These are phyloP conservation scores for Emmonsiellopsis sp. DNA, from an alignment of 2,329 filamentous ascomycete genomes.

Conservation along the genomic window DNA sequence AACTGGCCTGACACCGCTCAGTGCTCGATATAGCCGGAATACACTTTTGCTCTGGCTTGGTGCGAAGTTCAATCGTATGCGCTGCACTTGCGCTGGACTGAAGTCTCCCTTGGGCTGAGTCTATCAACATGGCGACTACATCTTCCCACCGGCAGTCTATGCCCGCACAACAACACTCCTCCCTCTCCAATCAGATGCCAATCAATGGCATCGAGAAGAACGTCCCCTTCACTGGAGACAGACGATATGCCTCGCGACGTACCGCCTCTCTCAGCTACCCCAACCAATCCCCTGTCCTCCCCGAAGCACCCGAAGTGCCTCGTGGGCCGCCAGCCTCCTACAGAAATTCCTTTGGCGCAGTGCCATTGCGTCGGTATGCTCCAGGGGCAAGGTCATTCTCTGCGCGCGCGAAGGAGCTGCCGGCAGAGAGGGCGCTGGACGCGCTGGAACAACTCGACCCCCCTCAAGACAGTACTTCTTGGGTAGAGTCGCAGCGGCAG, in stretches of 20 bases:
- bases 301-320: slow-evolving; percentile 54
- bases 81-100: neutral
- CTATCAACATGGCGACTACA: neutral
- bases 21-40: neutral
- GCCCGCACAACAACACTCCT: neutral
- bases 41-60: neutral
- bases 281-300: slow-evolving; percentile 19
- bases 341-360: slow-evolving; percentile 40
- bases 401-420: slow-evolving; percentile 10
- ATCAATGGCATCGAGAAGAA: slow-evolving; percentile 14
- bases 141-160: slow-evolving; percentile 1
- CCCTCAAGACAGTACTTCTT: neutral
- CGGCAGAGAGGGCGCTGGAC: neutral
- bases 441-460: neutral
- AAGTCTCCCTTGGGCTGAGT: neutral
- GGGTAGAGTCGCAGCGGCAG: slow-evolving; percentile 2
- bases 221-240: slow-evolving; percentile 13
- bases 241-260: neutral
- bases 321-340: slow-evolving; percentile 52
- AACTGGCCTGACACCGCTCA: neutral
- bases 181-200: slow-evolving; percentile 3
- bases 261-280: neutral
- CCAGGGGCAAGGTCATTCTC: slow-evolving; percentile 18
- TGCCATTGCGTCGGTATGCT: slow-evolving; percentile 15
- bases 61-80: neutral